phyloP scores from a whole-genome alignment of 148 eudicot species.

The Spergularia marina region DNA sequence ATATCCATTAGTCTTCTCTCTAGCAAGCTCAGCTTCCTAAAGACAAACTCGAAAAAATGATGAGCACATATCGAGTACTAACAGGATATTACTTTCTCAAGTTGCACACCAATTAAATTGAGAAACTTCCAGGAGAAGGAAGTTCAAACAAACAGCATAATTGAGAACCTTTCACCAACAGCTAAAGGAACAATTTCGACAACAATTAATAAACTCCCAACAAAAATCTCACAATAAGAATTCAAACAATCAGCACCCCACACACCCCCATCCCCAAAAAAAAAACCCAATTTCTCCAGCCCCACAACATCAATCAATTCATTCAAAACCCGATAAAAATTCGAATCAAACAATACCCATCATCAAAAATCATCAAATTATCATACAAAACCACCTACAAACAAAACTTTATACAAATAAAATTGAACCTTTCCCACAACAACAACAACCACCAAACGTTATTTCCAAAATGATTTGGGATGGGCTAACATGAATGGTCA shows the following conservation, averaged over 20 bases:
- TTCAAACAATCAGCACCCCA: too few species aligned
- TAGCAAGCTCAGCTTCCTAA: slow-evolving; percentile 88
- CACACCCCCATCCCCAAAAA: not conserved
- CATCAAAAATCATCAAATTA: not conserved
- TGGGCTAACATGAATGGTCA: too few species aligned
- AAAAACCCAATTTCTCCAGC: not conserved
- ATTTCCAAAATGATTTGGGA: too few species aligned
- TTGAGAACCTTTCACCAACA: not conserved
- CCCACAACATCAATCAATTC: not conserved
- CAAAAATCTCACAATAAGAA: too few species aligned
- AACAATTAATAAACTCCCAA: too few species aligned
- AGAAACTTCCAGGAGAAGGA: not conserved
- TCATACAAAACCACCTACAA: not conserved
- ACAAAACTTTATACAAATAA: not conserved
- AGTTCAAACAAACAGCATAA: not conserved
- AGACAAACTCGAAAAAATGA: not conserved
- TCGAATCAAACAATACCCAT: not conserved
- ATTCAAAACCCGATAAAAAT: not conserved
- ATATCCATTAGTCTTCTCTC: slow-evolving; percentile 71
- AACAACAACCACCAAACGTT: too few species aligned
- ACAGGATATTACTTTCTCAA: too few species aligned
- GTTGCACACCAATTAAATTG: too few species aligned
- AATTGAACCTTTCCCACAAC: not conserved
- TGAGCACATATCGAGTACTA: too few species aligned
- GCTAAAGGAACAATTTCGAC: not conserved